Percentiles rank a stretch among this genome's conserved stretches.
Evolutionary conservation across 108 stramenopile species (phyloP).

Genomic region (Licmophora abbreviata): DNA sequence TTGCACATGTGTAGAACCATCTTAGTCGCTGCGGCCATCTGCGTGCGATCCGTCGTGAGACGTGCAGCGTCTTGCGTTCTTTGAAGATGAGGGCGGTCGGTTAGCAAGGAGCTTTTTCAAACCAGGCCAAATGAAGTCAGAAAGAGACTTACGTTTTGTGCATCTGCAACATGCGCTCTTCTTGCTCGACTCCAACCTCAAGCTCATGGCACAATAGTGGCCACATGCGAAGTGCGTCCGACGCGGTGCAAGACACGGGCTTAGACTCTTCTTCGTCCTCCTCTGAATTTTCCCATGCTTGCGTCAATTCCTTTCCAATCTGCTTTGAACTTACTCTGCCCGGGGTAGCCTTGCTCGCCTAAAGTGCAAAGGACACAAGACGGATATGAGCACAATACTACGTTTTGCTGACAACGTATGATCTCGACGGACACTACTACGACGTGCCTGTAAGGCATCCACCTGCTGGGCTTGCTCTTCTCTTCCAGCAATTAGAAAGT

Average conservation of each 20-base stretch:
- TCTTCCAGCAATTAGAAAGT: constrained; percentile 51
- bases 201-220: constrained; percentile 75
- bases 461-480: constrained; percentile 26
- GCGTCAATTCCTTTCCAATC: constrained; percentile 69
- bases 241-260: constrained; percentile 8
- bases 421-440: neutral
- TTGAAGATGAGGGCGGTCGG: neutral
- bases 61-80: constrained; percentile 22
- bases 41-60: constrained; percentile 21
- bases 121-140: neutral
- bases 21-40: constrained; percentile 45
- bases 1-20: constrained; percentile 41
- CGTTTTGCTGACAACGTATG: neutral
- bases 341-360: constrained; percentile 13
- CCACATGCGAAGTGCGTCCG: constrained; percentile 59
- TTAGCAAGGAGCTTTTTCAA: neutral
- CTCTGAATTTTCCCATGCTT: constrained; percentile 24
- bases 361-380: neutral
- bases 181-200: constrained; percentile 79
- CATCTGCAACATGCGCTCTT: constrained; percentile 58
- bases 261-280: constrained; percentile 10
- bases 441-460: constrained; percentile 7
- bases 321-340: constrained; percentile 77
- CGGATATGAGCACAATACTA: neutral
- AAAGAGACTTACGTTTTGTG: constrained; percentile 7